Conservation (phyloP, 1,139 yeast species). For the Hemisphaericaspora xylanilytica region DNA sequence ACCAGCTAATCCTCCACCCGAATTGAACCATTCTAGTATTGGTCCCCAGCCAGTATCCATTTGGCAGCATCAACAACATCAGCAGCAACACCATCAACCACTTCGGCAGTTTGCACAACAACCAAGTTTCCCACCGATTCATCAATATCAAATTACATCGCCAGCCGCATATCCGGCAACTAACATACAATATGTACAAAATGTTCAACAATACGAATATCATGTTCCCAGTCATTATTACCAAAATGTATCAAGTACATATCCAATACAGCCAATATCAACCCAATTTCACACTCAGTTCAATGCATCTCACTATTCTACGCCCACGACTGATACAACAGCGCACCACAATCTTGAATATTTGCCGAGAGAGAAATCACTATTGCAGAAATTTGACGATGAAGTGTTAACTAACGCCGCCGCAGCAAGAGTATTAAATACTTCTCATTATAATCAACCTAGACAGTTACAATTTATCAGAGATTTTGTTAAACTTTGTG, state of each 20-base stretch:
- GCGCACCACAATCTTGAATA: background rate
- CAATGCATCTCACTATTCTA: background rate
- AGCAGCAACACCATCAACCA: background rate
- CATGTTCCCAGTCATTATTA: background rate
- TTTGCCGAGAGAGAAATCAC: slow-evolving; percentile 2
- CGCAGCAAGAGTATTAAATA: slow-evolving; percentile 6
- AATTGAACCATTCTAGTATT: background rate
- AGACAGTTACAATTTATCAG: slow-evolving; percentile 12
- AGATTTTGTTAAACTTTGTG: slow-evolving; percentile 12
- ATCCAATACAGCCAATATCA: background rate
- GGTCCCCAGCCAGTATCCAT: background rate
- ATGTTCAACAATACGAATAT: background rate
- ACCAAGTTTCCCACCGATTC: background rate
- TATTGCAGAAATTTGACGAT: slow-evolving; percentile 11
- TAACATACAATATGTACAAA: background rate
- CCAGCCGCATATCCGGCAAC: background rate
- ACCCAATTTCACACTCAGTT: background rate
- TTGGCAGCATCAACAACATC: slow-evolving; percentile 2
- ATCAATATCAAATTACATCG: background rate
- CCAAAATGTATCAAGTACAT: background rate
- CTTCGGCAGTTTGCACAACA: background rate
- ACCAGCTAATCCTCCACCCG: background rate
- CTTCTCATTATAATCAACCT: slow-evolving; percentile 11
- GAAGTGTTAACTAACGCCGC: slow-evolving; percentile 10
- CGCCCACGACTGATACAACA: background rate